Conservation (phyloP, 768 basidiomycete species). For the Phlegmacium glaucopus region DNA sequence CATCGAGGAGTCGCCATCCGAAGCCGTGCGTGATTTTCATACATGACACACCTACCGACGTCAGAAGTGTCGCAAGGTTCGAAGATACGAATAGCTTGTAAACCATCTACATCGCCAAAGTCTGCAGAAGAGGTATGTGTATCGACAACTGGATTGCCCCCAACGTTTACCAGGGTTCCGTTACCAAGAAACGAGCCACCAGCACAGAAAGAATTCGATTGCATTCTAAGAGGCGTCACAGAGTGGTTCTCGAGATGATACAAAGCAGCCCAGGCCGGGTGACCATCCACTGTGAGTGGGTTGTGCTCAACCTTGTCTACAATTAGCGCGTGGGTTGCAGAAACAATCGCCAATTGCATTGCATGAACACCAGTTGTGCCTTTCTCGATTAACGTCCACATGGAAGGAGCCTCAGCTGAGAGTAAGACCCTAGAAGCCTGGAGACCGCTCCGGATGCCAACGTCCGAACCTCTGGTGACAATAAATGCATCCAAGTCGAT, state of each 20-base stretch:
- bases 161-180: constrained; percentile 75
- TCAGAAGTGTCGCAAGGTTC: constrained; percentile 55
- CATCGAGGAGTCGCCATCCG: constrained; percentile 78
- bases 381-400: constrained; percentile 59
- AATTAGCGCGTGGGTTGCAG: constrained; percentile 64
- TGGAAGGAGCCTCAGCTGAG: constrained; percentile 3
- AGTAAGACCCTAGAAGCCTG: not conserved
- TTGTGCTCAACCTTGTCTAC: constrained; percentile 88
- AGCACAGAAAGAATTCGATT: constrained; percentile 86
- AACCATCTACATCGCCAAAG: constrained; percentile 72
- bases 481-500: constrained; percentile 67
- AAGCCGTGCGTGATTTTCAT: constrained; percentile 59
- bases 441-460: not conserved
- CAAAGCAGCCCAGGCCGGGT: constrained; percentile 79
- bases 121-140: constrained; percentile 62
- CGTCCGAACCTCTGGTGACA: constrained; percentile 43
- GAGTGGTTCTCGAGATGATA: constrained; percentile 66
- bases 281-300: constrained; percentile 65
- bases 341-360: constrained; percentile 74
- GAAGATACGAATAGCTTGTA: constrained; percentile 72
- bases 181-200: constrained; percentile 77
- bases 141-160: constrained; percentile 77
- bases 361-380: constrained; percentile 76
- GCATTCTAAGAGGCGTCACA: constrained; percentile 56
- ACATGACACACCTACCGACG: constrained; percentile 52